Evolutionary conservation across 2,329 filamentous ascomycete genomes (phyloP), one percentile per base, ranked within the genome.

Genomic region (Tolypocladium album): DNA sequence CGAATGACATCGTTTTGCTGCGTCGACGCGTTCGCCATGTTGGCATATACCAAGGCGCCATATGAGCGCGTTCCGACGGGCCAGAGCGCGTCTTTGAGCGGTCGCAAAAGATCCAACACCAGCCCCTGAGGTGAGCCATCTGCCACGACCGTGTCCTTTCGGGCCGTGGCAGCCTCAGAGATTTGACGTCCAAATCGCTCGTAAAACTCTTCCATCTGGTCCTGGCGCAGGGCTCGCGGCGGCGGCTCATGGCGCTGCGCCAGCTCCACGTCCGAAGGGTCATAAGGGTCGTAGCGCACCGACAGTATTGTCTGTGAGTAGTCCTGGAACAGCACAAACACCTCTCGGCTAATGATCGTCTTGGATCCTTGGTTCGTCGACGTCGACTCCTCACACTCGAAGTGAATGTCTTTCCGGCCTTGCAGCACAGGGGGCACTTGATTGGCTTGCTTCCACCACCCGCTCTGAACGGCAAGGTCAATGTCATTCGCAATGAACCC

Each of bases 251-350:
- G 93, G 53, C 87, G 86, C 74, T 99, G 94, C 67, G 95, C 89
- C 8, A 97, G 74, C 40, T 84, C 78, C 13, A 87, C 88, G 67
- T 93, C 87, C 2, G 83, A 78, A 3, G 88, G 82, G 69, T 96
- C 86, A 58, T 86, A 83, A 1, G 87, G 79, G 71, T 96, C 89
- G 71, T 88, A 97, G 57, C 82, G 86, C 22, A 87, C 89, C 0
- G 88, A 91, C 68, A 99, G 83, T 64, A 95, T 81, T 0, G 93
- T 97, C 71, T 97, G 94, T 22, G 92, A 97, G 73, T 99, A 99
- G 75, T 99, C 94, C 68, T 92, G 87, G 77, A 90, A 99, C 11
- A 99, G 77, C n/a, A 97, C 79, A 67, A 88, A 94, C 50, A 97
- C 81, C 61, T 92, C 86, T 65, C 92, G 92, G 8, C 88, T 89